A percentile compares a stretch with the other conserved stretches of the same genome.
Conservation (phyloP, 140 eudicot species). For the Flaveria floridana region DNA sequence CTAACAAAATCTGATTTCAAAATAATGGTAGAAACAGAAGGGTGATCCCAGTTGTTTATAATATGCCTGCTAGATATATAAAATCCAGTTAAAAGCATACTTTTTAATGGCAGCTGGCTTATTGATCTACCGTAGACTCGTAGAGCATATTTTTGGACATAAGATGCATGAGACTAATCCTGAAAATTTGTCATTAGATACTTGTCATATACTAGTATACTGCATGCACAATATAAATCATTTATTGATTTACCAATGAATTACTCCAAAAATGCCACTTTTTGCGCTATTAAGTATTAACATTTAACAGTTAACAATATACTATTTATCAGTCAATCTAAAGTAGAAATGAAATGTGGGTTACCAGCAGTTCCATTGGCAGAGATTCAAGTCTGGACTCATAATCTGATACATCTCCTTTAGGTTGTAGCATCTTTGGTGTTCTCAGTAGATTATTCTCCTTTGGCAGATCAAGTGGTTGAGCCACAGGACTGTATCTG, state of each 20-base stretch:
- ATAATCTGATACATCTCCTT: conserved; percentile 37
- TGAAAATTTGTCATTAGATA: not conserved
- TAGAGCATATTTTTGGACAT: not conserved
- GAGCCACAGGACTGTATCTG: conserved; percentile 37
- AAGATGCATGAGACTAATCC: not conserved
- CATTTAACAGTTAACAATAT: not conserved
- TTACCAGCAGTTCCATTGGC: conserved; percentile 90
- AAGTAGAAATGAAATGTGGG: not conserved
- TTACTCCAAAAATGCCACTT: not conserved
- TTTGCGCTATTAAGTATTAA: not conserved
- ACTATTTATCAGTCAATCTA: not conserved
- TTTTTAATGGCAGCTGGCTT: not conserved
- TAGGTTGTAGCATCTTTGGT: conserved; percentile 72
- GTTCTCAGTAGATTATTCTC: conserved; percentile 53
- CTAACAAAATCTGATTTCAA: conserved; percentile 24
- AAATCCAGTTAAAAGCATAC: not conserved
- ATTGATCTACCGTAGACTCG: not conserved
- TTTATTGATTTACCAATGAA: not conserved
- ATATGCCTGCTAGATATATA: not conserved
- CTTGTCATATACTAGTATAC: not conserved
- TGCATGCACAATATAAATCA: not conserved
- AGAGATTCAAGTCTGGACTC: conserved; percentile 92
- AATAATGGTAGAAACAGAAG: not conserved
- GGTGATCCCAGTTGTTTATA: not conserved
- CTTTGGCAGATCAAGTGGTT: conserved; percentile 35